These are phyloP conservation scores for Parafenestella ontariensis DNA, from an alignment of 2,329 filamentous ascomycete genomes.

Conservation along the genomic window DNA sequence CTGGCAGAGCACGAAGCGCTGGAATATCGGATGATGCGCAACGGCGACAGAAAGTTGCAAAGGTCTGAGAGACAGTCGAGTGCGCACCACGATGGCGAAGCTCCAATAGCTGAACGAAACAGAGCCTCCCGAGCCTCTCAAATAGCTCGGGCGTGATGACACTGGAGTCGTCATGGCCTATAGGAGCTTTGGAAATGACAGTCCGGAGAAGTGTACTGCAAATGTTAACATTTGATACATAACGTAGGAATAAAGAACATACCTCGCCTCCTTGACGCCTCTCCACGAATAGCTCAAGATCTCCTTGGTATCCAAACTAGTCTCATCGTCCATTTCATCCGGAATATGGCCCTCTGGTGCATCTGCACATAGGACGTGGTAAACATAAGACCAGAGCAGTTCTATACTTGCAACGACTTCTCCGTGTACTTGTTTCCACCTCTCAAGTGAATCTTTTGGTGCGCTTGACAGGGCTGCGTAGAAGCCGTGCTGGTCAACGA, in stretches of 20 bases:
- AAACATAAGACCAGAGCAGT: constrained; percentile 79
- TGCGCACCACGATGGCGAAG: constrained; percentile 92
- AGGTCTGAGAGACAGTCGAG: constrained; percentile 89
- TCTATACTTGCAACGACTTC: constrained; percentile 68
- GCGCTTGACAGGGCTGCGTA: constrained; percentile 21
- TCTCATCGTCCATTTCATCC: constrained; percentile 74
- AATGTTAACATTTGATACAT: constrained; percentile 1
- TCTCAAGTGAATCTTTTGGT: constrained; percentile 9
- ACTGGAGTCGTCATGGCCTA: constrained; percentile 27
- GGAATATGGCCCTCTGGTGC: constrained; percentile 89
- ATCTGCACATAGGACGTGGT: constrained; percentile 84
- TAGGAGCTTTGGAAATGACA: constrained; percentile 49
- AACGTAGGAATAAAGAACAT: constrained; percentile 22
- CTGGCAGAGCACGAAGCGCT: constrained; percentile 59
- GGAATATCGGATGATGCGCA: constrained; percentile 61
- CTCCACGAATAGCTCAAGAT: constrained; percentile 94
- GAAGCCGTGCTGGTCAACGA: constrained; percentile 54
- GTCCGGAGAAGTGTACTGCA: constrained; percentile 72
- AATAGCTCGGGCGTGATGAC: constrained; percentile 59
- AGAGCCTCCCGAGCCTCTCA: constrained; percentile 71
- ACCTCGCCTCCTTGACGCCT: constrained; percentile 93
- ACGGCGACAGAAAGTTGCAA: constrained; percentile 78
- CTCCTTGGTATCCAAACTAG: constrained; percentile 82
- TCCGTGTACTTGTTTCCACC: constrained; percentile 56
- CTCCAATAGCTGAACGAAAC: constrained; percentile 81